Evolutionary conservation across 306 rosid genomes (phyloP).

Genomic region (Sophora flavescens): DNA sequence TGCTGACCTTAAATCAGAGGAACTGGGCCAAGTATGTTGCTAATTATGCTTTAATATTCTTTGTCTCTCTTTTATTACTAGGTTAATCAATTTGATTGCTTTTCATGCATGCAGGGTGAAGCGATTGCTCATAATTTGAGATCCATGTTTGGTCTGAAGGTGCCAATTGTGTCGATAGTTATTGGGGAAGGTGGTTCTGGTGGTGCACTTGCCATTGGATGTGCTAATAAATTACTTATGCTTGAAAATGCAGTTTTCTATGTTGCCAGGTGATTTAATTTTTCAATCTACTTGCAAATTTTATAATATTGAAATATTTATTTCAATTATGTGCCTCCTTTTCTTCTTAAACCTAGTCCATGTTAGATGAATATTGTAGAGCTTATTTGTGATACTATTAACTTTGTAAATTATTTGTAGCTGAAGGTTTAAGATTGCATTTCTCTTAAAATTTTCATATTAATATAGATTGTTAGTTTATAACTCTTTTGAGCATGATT

Average conservation of each 20-base stretch:
- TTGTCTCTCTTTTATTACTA: slow-evolving; percentile 33
- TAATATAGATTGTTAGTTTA: slow-evolving; percentile 30
- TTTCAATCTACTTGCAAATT: slow-evolving; percentile 34
- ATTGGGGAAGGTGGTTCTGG: slow-evolving; percentile 99
- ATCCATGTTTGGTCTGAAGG: slow-evolving; percentile 94
- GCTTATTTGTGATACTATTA: slow-evolving; percentile 34
- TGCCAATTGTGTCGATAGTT: slow-evolving; percentile 87
- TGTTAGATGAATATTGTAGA: slow-evolving; percentile 43
- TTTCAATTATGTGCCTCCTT: slow-evolving; percentile 10
- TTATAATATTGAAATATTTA: slow-evolving; percentile 28
- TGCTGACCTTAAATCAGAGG: slow-evolving; percentile 95
- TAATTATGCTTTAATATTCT: slow-evolving; percentile 29
- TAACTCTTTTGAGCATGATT: slow-evolving; percentile 2
- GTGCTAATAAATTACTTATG: slow-evolving; percentile 94
- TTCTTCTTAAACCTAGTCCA: neutral
- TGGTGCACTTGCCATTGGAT: slow-evolving; percentile 98
- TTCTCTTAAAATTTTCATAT: slow-evolving; percentile 21
- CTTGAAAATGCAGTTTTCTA: slow-evolving; percentile 98
- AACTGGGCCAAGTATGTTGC: slow-evolving; percentile 80
- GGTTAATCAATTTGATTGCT: slow-evolving; percentile 44
- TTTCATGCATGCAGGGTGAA: slow-evolving; percentile 83
- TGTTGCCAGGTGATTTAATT: slow-evolving; percentile 86
- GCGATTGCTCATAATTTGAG: slow-evolving; percentile 96
- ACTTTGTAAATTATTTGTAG: slow-evolving; percentile 20
- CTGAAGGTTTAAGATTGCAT: slow-evolving; percentile 4